These are phyloP conservation scores for Platanthera guangdongensis DNA, from an alignment of 106 monocot species.

Conservation along the genomic window DNA sequence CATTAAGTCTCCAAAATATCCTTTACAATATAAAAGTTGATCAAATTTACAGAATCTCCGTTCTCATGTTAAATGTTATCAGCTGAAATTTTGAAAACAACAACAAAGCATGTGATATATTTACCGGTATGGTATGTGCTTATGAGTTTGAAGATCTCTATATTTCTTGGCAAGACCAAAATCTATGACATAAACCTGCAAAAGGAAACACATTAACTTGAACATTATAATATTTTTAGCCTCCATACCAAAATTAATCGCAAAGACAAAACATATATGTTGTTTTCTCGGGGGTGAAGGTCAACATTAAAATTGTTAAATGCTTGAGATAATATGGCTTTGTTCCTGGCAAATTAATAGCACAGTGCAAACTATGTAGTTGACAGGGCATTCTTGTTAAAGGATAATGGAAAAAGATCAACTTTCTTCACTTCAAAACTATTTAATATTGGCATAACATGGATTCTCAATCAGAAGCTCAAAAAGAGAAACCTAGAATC, in stretches of 20 bases:
- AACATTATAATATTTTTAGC: neutral
- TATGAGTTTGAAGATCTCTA: slow-evolving; percentile 85
- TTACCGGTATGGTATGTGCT: slow-evolving; percentile 95
- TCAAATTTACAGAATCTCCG: too few relatives aligned
- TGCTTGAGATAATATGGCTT: neutral
- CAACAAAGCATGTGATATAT: neutral
- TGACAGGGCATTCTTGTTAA: neutral
- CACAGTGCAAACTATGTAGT: neutral
- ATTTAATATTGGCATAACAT: neutral
- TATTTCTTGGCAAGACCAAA: slow-evolving; percentile 94
- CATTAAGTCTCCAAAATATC: too few relatives aligned
- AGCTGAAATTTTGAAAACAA: neutral
- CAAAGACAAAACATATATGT: neutral
- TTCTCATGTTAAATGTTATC: neutral
- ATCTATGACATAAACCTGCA: slow-evolving; percentile 90
- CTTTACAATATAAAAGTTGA: too few relatives aligned
- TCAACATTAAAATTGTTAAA: neutral
- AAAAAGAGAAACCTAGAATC: neutral
- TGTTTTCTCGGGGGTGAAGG: neutral
- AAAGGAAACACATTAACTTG: slow-evolving; percentile 1
- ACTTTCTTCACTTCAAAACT: neutral
- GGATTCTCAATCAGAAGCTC: neutral
- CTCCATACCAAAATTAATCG: too few relatives aligned
- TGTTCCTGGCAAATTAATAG: neutral
- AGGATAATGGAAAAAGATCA: neutral